Percentiles rank a stretch among this genome's conserved stretches.
These are phyloP conservation scores for Ophiosphaerella korrae DNA, from an alignment of 2,329 filamentous ascomycete genomes.

Conservation along the genomic window DNA sequence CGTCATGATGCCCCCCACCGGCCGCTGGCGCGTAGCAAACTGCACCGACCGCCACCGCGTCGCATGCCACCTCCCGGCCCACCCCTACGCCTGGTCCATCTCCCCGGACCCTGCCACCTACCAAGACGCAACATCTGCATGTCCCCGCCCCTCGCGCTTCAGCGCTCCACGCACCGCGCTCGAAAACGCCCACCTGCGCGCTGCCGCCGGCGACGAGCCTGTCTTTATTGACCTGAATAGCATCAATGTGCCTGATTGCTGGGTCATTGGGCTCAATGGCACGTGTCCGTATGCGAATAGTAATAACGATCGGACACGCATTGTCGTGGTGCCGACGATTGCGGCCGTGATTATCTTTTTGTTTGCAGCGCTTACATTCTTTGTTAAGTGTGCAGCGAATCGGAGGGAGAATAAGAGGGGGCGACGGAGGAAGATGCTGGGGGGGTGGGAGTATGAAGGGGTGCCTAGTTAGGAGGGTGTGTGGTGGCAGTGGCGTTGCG, in stretches of 20 bases:
- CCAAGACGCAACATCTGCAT: constrained; percentile 51
- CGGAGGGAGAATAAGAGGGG: constrained; percentile 58
- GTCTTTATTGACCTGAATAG: constrained; percentile 68
- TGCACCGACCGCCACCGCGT: constrained; percentile 58
- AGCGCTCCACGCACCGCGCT: constrained; percentile 64
- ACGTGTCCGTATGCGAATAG: constrained; percentile 63
- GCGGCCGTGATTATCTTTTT: constrained; percentile 67
- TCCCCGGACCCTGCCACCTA: constrained; percentile 52
- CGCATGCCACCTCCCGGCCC: constrained; percentile 60
- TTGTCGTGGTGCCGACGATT: constrained; percentile 65
- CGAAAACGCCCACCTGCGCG: constrained; percentile 65
- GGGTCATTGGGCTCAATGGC: constrained; percentile 61
- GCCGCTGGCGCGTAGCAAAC: constrained; percentile 64
- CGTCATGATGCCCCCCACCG: constrained; percentile 55
- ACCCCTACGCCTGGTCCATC: constrained; percentile 65
- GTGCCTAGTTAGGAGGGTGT: constrained; percentile 54
- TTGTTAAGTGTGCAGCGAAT: constrained; percentile 69
- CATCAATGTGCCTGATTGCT: constrained; percentile 62
- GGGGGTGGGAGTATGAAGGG: constrained; percentile 71
- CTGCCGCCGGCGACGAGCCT: constrained; percentile 27
- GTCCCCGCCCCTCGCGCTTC: constrained; percentile 58
- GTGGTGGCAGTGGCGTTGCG: not conserved
- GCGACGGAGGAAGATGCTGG: constrained; percentile 54
- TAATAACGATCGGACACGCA: constrained; percentile 50
- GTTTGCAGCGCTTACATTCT: constrained; percentile 64